phyloP scores from a whole-genome alignment of 2,329 filamentous ascomycete species.

The Claviceps paspali region DNA sequence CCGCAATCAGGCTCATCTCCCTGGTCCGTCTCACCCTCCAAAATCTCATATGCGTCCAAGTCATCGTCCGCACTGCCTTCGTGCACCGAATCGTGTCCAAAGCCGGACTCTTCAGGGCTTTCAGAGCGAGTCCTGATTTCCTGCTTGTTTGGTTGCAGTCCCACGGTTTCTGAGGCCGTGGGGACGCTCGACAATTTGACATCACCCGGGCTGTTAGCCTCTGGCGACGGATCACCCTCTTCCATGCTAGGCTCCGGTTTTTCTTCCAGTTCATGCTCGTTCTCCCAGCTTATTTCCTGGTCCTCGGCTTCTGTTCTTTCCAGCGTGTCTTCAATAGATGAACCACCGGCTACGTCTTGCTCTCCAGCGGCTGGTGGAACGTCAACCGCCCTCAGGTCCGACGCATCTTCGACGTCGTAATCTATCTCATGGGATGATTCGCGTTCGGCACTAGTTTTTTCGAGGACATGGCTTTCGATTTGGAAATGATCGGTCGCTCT shows the following conservation, averaged over 20 bases:
- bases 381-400: not conserved
- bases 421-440: slow-evolving; percentile 19
- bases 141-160: not conserved
- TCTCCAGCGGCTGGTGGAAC: not conserved
- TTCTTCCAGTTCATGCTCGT: slow-evolving; percentile 8
- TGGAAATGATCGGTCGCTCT: not conserved
- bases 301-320: slow-evolving; percentile 4
- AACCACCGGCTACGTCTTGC: not conserved
- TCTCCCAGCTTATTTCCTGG: slow-evolving; percentile 12
- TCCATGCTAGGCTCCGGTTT: not conserved
- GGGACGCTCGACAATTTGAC: not conserved
- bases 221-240: not conserved
- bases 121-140: not conserved
- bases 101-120: not conserved
- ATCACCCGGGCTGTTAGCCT: not conserved
- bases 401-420: slow-evolving; percentile 17
- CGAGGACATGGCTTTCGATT: slow-evolving; percentile 2
- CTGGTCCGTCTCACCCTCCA: not conserved
- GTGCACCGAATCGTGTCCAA: not conserved
- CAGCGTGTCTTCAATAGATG: not conserved
- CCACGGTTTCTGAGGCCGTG: not conserved
- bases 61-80: slow-evolving; percentile 2
- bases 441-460: slow-evolving; percentile 3
- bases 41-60: not conserved
- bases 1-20: slow-evolving; percentile 5